phyloP scores from a whole-genome alignment of 2,329 filamentous ascomycete species.

The Penicillium capsulatum region DNA sequence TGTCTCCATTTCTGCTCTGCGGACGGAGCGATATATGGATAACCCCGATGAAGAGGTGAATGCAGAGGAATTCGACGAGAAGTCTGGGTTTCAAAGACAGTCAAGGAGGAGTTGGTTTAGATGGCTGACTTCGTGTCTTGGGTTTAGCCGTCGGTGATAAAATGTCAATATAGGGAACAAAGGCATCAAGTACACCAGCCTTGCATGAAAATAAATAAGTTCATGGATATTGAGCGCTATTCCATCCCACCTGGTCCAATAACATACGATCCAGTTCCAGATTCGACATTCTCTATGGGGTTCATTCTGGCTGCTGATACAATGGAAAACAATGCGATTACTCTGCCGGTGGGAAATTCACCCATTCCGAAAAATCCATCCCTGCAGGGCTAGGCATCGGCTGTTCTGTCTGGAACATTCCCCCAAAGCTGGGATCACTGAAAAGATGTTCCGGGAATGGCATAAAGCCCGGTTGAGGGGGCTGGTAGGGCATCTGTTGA shows the following conservation, averaged over 20 bases:
- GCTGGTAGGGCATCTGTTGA: conserved; percentile 14
- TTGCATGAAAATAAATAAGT: too few species aligned
- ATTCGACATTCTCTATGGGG: background rate
- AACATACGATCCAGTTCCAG: too few species aligned
- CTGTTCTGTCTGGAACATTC: conserved; percentile 35
- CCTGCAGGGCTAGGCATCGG: conserved; percentile 26
- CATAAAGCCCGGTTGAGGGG: conserved; percentile 29
- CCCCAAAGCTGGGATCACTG: conserved; percentile 32
- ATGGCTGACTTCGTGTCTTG: conserved; percentile 15
- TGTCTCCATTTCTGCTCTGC: conserved; percentile 51
- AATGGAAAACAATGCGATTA: conserved; percentile 12
- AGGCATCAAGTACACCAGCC: conserved; percentile 1
- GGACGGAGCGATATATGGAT: conserved; percentile 15
- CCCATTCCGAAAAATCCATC: conserved; percentile 42
- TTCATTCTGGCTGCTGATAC: conserved; percentile 6
- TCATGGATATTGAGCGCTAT: too few species aligned
- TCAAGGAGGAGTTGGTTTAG: conserved; percentile 5
- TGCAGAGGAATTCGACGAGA: conserved; percentile 13
- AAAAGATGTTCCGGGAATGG: conserved; percentile 39
- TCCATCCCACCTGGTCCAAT: too few species aligned
- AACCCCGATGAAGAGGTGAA: conserved; percentile 6
- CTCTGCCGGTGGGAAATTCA: conserved; percentile 32
- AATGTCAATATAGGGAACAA: too few species aligned
- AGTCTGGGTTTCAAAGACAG: background rate
- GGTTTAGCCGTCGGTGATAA: conserved; percentile 2